Evolutionary conservation across 768 basidiomycete species (phyloP).

Genomic region (Royoungia palumana): DNA sequence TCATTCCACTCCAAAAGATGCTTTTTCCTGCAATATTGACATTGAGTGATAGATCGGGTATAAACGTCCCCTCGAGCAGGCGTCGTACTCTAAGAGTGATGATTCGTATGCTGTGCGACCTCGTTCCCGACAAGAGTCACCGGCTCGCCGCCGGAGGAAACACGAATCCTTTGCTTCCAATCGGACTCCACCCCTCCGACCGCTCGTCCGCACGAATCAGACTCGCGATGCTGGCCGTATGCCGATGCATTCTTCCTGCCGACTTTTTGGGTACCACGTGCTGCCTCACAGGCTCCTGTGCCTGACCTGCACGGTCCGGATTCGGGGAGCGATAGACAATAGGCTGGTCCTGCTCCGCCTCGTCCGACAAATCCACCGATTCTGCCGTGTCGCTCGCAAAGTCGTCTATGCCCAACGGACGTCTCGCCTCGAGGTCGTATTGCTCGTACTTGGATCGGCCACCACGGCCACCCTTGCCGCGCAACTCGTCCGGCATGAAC

Average conservation of each 20-base stretch:
- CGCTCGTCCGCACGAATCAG: conserved; percentile 75
- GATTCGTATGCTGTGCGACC: not conserved
- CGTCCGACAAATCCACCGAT: conserved; percentile 59
- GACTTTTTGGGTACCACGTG: conserved; percentile 17
- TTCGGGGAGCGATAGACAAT: conserved; percentile 71
- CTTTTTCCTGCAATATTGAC: not conserved
- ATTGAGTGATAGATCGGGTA: conserved; percentile 8
- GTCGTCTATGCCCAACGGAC: conserved; percentile 30
- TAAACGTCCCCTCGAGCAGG: conserved; percentile 1
- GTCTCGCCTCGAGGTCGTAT: conserved; percentile 66
- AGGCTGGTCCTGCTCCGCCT: conserved; percentile 51
- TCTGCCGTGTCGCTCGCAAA: conserved; percentile 39
- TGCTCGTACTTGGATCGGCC: conserved; percentile 61
- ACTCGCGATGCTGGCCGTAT: conserved; percentile 83
- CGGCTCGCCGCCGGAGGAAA: conserved; percentile 42
- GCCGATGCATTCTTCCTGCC: conserved; percentile 52
- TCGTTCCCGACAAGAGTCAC: conserved; percentile 4
- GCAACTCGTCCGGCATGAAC: conserved; percentile 79
- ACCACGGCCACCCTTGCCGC: conserved; percentile 47
- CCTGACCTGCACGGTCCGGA: conserved; percentile 19
- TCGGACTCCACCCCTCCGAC: conserved; percentile 79
- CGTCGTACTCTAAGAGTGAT: not conserved
- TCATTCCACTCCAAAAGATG: not conserved
- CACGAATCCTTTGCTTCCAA: conserved; percentile 50
- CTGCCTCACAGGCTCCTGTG: not conserved